Percentiles rank a stretch among this genome's conserved stretches.
Evolutionary conservation across 202 grass and related monocot genomes (phyloP).

Genomic region (Setaria italica): DNA sequence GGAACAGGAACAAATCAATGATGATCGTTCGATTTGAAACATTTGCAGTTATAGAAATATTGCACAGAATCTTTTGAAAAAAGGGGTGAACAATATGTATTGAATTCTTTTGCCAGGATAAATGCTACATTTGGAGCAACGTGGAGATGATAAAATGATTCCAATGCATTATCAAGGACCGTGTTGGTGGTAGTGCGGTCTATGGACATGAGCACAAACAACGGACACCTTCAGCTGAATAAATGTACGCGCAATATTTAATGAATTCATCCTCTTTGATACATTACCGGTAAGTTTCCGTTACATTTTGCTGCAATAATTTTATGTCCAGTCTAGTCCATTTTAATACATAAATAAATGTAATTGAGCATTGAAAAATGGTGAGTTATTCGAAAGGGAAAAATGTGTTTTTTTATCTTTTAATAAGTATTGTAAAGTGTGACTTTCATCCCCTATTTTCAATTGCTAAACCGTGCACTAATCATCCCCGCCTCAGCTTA

Average conservation of each 20-base stretch:
- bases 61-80: not conserved
- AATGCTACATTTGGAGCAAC: not conserved
- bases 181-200: slow-evolving; percentile 19
- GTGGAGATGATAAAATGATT: slow-evolving; percentile 2
- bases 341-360: not conserved
- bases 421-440: no score
- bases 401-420: no score
- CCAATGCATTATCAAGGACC: slow-evolving; percentile 26
- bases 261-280: not conserved
- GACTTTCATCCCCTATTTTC: no score
- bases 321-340: not conserved
- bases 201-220: slow-evolving; percentile 19
- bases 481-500: no score
- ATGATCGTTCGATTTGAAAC: not conserved
- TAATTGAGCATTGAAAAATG: not conserved
- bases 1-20: slow-evolving; percentile 1
- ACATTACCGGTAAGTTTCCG: not conserved
- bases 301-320: not conserved
- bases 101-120: not conserved
- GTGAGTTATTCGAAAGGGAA: no score
- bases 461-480: no score
- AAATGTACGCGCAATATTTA: not conserved
- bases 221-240: not conserved
- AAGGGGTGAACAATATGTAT: not conserved
- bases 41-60: slow-evolving; percentile 12